Base-by-base conservation (phyloP, 257 asterid genomes). In the Vinca minor region DNA sequence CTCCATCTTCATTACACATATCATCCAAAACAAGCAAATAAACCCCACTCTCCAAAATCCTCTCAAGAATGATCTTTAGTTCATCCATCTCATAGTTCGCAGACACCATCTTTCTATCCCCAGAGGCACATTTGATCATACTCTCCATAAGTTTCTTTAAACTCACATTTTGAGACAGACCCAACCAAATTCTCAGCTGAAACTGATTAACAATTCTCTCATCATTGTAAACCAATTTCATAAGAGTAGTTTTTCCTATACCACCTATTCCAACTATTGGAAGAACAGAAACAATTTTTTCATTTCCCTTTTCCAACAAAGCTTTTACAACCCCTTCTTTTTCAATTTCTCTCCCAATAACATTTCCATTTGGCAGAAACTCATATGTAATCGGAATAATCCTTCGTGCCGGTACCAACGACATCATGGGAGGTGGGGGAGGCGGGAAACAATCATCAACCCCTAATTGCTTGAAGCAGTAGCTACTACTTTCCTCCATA, bases 241-340 rank as follows among this genome's bases (percentile, higher is more conserved):
- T 83, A 65, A 80, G 72, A 8, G 85, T 77, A 0, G 85, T 83
- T 55, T 83, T 80, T 12, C 88, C 88, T 39, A 80, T 77, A 10
- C 88, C 88, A 15, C 82, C 85, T 17, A 80, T 73, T 60, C 88
- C 88, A 45, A 77, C 82, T 29, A 80, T 71, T 12, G 85, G 81
- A 75, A 83, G 61, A 68, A 82, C 79, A 1, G 71, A 72, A 47
- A 79, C 78, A 45, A 63, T 71, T 31, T 74, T 79, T 21, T 72
- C 73, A 62, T 68, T 68, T 31, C 3, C 41, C 28, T 48, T 35
- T 47, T 47, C 25, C 49, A 52, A 65, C 23, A 82, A 71, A 62
- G 71, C 71, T 63, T 66, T 69, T 17, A 77, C 73, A 47, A 77
- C 66, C 52, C 42, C 34, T 44, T 79, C 81, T 58, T 67, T 78